Base-by-base conservation (phyloP, 2,329 filamentous ascomycete genomes). In the Ceratocystiopsis brevicomis region DNA sequence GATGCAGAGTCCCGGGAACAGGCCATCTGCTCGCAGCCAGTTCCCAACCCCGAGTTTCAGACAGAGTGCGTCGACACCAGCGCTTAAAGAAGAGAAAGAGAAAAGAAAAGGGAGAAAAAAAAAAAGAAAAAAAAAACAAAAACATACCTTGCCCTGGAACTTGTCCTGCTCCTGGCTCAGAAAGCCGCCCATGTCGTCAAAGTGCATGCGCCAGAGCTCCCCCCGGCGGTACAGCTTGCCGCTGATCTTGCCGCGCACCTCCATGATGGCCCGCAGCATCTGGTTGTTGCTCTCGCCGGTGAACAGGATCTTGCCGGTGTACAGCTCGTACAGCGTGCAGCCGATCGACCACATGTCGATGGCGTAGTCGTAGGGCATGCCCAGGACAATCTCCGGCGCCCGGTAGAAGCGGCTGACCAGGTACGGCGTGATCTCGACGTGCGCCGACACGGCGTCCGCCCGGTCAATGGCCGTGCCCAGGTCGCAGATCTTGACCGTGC, bases 301-400 rank as follows among this genome's bases (percentile, higher is more conserved):
- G 59, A 98, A 98, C 32, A 98, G 68, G 45, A 98, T 96, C 59
- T 95, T 94, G 55, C 90, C 90, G 0, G 90, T 96, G 64, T 93
- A 96, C 37, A 98, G 68, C 62, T 98, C 90, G 59, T 93, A 98
- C 30, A 96, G 68, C 0, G 90, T 98, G 62, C 90, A 98, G 35
- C 90, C 92, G 51, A 96, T 85, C 9, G 88, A 92, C 90, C 90
- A 98, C 68, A 94, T 83, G 59, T 98, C 90, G 50, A 96, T 84
- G 9, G 81, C 80, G 57, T 88, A 92, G 57, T 94, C 86, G 58
- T 93, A 94, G 11, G 82, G 81, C 66, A 95, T 87, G n/a, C 90
- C 90, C 4, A 98, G 71, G 48, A 98, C 94, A 56, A 98, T 85
- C 63, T 98, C 90, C 2, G 92, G 90, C 4, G 90, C 90, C 48